These are phyloP conservation scores for Mycena vitilis DNA, from an alignment of 768 basidiomycete genomes.

Conservation along the genomic window DNA sequence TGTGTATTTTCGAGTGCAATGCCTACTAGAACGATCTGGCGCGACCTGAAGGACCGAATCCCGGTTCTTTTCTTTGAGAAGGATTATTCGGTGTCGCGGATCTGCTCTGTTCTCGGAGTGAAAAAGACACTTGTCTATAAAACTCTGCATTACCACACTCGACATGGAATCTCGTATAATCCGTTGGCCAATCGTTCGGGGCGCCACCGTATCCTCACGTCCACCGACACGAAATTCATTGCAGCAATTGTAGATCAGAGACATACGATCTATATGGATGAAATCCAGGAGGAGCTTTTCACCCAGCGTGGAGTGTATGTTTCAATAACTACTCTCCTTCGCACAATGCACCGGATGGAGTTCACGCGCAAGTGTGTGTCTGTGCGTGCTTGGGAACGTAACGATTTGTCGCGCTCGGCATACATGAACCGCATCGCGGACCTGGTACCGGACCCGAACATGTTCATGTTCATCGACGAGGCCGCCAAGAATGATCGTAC, in stretches of 20 bases:
- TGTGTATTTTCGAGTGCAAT: too few species aligned
- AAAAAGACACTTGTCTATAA: slow-evolving; percentile 26
- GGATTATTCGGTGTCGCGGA: not conserved
- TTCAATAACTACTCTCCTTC: slow-evolving; percentile 35
- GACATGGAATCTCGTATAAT: slow-evolving; percentile 17
- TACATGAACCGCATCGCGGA: slow-evolving; percentile 34
- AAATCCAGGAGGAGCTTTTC: slow-evolving; percentile 35
- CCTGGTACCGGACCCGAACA: too few species aligned
- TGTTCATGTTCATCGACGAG: too few species aligned
- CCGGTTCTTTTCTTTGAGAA: slow-evolving; percentile 18
- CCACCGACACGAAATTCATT: slow-evolving; percentile 22
- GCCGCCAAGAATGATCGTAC: too few species aligned
- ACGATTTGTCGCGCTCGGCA: slow-evolving; percentile 40
- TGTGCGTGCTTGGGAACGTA: slow-evolving; percentile 39
- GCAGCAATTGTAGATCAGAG: slow-evolving; percentile 11
- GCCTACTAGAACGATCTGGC: slow-evolving; percentile 4
- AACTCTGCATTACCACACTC: slow-evolving; percentile 9
- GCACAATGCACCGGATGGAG: slow-evolving; percentile 34
- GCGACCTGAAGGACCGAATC: slow-evolving; percentile 17
- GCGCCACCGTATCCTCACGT: slow-evolving; percentile 14
- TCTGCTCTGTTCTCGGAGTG: slow-evolving; percentile 14
- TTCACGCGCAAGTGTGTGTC: slow-evolving; percentile 41
- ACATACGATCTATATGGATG: slow-evolving; percentile 28
- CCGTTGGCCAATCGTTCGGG: slow-evolving; percentile 15
- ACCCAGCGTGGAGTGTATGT: slow-evolving; percentile 17